Conservation (phyloP, 371 early-diverging fungal genomes). For the Nematocida major region DNA sequence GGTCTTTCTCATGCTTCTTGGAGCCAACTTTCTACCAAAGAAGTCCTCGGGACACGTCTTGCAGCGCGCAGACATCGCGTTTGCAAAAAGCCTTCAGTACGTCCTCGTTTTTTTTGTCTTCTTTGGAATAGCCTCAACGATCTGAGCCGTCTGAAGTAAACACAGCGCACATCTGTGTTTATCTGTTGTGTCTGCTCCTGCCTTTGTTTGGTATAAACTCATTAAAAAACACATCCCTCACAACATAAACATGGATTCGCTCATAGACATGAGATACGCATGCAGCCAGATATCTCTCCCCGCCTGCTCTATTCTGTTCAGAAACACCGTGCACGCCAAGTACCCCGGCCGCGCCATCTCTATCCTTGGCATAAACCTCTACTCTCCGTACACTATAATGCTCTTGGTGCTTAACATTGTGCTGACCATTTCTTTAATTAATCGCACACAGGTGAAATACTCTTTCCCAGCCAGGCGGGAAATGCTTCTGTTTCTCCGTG, state of each 20-base stretch:
- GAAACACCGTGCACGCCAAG: conserved; percentile 14
- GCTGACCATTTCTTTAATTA: conserved; percentile 4
- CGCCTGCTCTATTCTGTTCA: conserved; percentile 34
- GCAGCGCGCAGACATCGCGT: neutral
- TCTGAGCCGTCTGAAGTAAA: neutral
- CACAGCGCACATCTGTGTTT: neutral
- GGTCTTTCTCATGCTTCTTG: conserved; percentile 33
- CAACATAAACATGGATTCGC: conserved; percentile 44
- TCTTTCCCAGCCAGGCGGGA: conserved; percentile 47
- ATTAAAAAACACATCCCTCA: neutral
- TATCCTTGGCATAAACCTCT: conserved; percentile 12
- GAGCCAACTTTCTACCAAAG: neutral
- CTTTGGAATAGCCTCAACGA: neutral
- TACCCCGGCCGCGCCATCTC: conserved; percentile 15
- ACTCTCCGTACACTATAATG: conserved; percentile 33
- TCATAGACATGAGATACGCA: conserved; percentile 25
- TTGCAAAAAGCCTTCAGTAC: conserved; percentile 11
- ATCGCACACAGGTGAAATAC: conserved; percentile 33
- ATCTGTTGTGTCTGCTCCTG: neutral
- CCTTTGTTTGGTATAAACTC: conserved; percentile 5
- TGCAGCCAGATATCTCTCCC: conserved; percentile 43
- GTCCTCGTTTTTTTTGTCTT: neutral
- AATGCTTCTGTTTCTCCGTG: conserved; percentile 36
- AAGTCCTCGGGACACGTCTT: neutral
- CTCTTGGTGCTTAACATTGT: neutral